Percentiles rank a stretch among this genome's conserved stretches.
Conservation (phyloP, 192 early-diverging fungal species). For the Allomyces macrogynus region DNA sequence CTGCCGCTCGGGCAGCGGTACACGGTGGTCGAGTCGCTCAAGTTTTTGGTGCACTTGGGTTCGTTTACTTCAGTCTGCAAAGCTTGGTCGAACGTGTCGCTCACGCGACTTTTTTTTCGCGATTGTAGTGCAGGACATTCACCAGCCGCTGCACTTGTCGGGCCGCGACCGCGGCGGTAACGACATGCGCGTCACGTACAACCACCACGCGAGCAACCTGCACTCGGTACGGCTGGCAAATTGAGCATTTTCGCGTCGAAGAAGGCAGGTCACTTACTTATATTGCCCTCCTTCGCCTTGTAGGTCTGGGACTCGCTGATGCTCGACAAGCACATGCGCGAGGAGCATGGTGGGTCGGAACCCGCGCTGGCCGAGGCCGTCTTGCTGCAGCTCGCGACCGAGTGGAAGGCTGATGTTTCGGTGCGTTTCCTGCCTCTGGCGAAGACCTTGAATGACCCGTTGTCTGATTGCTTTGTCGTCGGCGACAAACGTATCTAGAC, state of each 20-base stretch:
- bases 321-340: background rate
- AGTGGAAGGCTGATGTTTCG: background rate
- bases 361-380: background rate
- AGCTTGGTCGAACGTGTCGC: too few relatives aligned
- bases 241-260: too few relatives aligned
- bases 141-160: background rate
- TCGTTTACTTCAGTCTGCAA: too few relatives aligned
- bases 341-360: background rate
- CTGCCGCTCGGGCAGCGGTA: background rate
- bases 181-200: background rate
- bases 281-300: too few relatives aligned
- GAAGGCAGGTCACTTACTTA: too few relatives aligned
- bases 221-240: background rate
- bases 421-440: too few relatives aligned
- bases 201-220: background rate
- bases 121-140: background rate
- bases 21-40: background rate
- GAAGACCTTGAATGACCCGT: background rate
- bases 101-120: too few relatives aligned
- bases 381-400: background rate
- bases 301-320: background rate
- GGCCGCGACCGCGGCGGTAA: background rate
- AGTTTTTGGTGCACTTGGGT: slow-evolving; percentile 1
- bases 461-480: background rate
- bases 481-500: background rate